Conservation (phyloP, 1,284 basidiomycete genomes). For the Melampsora americana region DNA sequence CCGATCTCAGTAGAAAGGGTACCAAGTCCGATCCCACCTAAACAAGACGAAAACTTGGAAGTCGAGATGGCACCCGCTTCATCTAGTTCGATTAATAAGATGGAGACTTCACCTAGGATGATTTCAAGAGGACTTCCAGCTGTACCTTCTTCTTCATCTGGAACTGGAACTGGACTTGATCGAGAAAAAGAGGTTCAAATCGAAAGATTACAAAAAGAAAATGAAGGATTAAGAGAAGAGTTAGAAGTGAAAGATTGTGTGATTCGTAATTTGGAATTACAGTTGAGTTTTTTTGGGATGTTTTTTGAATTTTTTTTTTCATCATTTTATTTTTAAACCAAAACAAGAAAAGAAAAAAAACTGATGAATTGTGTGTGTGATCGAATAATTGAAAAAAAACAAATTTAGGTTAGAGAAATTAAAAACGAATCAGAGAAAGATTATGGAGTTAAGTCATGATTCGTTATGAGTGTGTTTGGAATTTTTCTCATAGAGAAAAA, state of each 20-base stretch:
- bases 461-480: constrained; percentile 7
- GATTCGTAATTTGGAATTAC: constrained; percentile 74
- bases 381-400: too few species aligned
- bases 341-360: too few species aligned
- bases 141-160: background rate
- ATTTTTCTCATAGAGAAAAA: too few species aligned
- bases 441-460: constrained; percentile 34
- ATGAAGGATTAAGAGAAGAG: constrained; percentile 63
- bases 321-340: too few species aligned
- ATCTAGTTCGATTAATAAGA: constrained; percentile 29
- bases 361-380: too few species aligned
- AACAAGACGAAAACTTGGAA: background rate
- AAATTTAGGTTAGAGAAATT: constrained; percentile 32
- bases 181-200: constrained; percentile 34
- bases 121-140: background rate
- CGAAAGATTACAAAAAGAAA: constrained; percentile 60
- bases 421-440: constrained; percentile 37
- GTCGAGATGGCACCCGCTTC: constrained; percentile 43
- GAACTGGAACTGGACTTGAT: constrained; percentile 3
- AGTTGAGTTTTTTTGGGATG: constrained; percentile 52
- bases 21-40: background rate
- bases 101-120: constrained; percentile 42
- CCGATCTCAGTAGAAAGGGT: constrained; percentile 19
- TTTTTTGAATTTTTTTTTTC: background rate
- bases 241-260: constrained; percentile 71